Percentiles rank a stretch among this genome's conserved stretches.
Evolutionary conservation across 2,329 filamentous ascomycete genomes (phyloP).

Genomic region (Fusarium coffeatum): DNA sequence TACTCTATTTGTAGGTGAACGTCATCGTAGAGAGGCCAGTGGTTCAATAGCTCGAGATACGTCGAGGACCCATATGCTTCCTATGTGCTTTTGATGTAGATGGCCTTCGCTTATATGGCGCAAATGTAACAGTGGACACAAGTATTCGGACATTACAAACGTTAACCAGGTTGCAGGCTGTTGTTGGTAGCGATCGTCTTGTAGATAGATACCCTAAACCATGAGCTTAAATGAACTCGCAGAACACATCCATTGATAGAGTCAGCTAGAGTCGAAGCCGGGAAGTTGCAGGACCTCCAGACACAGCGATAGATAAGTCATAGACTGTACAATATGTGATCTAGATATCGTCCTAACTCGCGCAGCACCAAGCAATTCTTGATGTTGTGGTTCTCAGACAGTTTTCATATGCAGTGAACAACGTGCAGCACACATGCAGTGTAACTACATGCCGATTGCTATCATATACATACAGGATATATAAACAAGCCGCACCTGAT

Average conservation of each 20-base stretch:
- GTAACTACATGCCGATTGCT: slow-evolving; percentile 16
- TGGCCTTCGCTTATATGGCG: not conserved
- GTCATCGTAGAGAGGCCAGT: not conserved
- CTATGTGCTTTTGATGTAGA: not conserved
- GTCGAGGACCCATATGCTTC: not conserved
- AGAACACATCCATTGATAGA: not conserved
- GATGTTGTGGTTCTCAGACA: not conserved
- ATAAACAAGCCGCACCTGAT: slow-evolving; percentile 5
- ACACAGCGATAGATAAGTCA: not conserved
- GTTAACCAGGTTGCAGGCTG: not conserved
- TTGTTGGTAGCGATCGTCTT: not conserved
- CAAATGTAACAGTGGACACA: not conserved
- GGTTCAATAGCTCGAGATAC: not conserved
- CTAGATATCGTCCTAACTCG: not conserved
- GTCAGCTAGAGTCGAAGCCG: not conserved
- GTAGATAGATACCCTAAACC: not conserved
- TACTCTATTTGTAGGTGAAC: not conserved
- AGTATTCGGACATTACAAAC: not conserved
- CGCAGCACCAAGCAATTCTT: not conserved
- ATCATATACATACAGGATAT: slow-evolving; percentile 7
- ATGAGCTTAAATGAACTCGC: not conserved
- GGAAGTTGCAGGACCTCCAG: not conserved
- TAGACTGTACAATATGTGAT: not conserved
- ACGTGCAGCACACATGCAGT: slow-evolving; percentile 19
- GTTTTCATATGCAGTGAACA: slow-evolving; percentile 1